Percentiles rank a stretch among this genome's conserved stretches.
Conservation (phyloP, 495 filamentous ascomycete species). For the Tuber indicum region DNA sequence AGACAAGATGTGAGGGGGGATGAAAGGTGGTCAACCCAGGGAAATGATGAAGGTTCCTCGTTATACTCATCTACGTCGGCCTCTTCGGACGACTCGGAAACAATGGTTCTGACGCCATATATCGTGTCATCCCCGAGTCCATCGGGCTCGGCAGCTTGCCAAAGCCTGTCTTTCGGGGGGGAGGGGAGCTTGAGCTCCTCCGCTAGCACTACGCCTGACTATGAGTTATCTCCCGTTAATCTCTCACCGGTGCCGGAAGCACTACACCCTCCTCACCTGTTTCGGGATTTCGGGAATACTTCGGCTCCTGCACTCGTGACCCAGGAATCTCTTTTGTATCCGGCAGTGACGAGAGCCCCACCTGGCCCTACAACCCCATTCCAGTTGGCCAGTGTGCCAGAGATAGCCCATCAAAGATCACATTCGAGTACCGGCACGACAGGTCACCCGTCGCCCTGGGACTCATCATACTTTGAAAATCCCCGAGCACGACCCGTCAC, state of each 20-base stretch:
- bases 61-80: background rate
- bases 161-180: background rate
- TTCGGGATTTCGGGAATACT: background rate
- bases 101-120: background rate
- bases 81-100: background rate
- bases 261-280: background rate
- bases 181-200: background rate
- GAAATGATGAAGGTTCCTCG: background rate
- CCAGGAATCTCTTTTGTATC: background rate
- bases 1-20: background rate
- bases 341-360: background rate
- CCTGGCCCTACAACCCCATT: background rate
- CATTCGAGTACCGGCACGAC: background rate
- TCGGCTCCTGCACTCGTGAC: background rate
- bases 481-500: slow-evolving; percentile 22
- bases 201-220: background rate
- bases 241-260: background rate
- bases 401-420: background rate
- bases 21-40: background rate
- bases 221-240: background rate
- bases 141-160: background rate
- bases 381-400: background rate
- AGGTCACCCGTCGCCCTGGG: background rate
- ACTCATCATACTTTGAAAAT: slow-evolving; percentile 20
- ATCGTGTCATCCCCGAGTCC: background rate